Percentiles rank a stretch among this genome's conserved stretches.
Conservation (phyloP, 75 land plant species). For the Chamaecyparis obtusa region DNA sequence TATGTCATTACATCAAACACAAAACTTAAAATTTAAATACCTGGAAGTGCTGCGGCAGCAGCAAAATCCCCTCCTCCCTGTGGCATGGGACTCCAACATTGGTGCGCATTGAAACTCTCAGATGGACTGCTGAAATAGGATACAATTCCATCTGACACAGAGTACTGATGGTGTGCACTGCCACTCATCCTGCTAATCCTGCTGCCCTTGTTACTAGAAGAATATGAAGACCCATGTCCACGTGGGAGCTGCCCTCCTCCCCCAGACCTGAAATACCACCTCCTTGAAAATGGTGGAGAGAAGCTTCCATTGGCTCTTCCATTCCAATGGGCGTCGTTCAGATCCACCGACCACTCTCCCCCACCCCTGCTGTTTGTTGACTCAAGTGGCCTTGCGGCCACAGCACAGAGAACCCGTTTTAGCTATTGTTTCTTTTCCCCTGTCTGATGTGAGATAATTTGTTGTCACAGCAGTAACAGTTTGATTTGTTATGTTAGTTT, state of each 20-base stretch:
- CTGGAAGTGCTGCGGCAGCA: conserved; percentile 24
- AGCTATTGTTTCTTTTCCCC: conserved; percentile 18
- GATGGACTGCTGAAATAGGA: conserved; percentile 57
- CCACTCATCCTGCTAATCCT: conserved; percentile 50
- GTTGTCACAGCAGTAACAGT: neutral
- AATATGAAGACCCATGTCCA: conserved; percentile 37
- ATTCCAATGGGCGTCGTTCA: conserved; percentile 70
- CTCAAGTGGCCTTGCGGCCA: conserved; percentile 46
- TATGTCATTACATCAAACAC: neutral
- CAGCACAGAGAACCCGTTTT: conserved; percentile 46
- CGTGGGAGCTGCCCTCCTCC: conserved; percentile 17
- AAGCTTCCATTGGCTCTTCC: conserved; percentile 37
- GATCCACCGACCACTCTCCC: conserved; percentile 52
- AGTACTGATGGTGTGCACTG: conserved; percentile 20
- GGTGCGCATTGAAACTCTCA: conserved; percentile 37
- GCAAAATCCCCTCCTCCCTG: conserved; percentile 31
- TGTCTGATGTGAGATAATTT: neutral
- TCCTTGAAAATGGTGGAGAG: conserved; percentile 54
- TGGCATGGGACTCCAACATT: conserved; percentile 61
- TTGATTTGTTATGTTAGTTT: neutral
- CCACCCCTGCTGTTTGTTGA: conserved; percentile 15
- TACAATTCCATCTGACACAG: conserved; percentile 40
- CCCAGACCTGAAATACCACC: conserved; percentile 41
- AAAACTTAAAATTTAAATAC: conserved; percentile 15
- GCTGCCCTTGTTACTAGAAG: conserved; percentile 28